phyloP scores from a whole-genome alignment of 345 rosid species.

The Lepidium aucheri region DNA sequence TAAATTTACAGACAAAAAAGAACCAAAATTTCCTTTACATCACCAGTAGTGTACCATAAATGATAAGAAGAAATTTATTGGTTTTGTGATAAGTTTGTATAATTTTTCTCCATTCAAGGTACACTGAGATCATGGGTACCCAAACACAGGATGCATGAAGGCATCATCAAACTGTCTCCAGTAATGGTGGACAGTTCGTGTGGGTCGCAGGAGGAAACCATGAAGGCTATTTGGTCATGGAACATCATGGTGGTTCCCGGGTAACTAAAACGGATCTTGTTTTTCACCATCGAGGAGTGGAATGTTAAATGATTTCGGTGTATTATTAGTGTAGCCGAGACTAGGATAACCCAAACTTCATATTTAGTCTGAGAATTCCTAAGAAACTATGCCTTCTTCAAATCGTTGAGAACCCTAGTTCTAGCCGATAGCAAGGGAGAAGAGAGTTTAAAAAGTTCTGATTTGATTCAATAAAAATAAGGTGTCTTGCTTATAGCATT shows the following conservation, averaged over 20 bases:
- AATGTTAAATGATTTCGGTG: slow-evolving; percentile 25
- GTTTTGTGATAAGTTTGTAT: too few relatives aligned
- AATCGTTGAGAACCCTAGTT: too few relatives aligned
- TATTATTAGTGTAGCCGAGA: not conserved
- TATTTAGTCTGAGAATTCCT: too few relatives aligned
- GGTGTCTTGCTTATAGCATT: too few relatives aligned
- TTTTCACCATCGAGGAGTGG: slow-evolving; percentile 48
- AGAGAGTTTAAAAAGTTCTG: too few relatives aligned
- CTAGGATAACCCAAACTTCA: too few relatives aligned
- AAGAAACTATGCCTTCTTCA: too few relatives aligned
- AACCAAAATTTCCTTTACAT: slow-evolving; percentile 9
- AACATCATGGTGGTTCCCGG: slow-evolving; percentile 14
- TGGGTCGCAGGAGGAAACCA: slow-evolving; percentile 50
- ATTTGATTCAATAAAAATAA: too few relatives aligned
- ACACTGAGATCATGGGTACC: slow-evolving; percentile 30
- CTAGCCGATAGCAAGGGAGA: too few relatives aligned
- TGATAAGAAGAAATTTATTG: not conserved
- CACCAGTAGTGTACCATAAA: slow-evolving; percentile 6
- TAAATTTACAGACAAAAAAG: slow-evolving; percentile 1
- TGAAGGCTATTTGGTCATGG: slow-evolving; percentile 44
- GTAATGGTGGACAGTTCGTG: slow-evolving; percentile 43
- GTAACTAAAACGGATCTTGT: slow-evolving; percentile 31
- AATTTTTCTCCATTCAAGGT: not conserved
- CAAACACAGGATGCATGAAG: slow-evolving; percentile 70
- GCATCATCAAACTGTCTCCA: slow-evolving; percentile 69